Evolutionary conservation across 2,329 filamentous ascomycete species (phyloP).

Genomic region (Catunica adiposa): DNA sequence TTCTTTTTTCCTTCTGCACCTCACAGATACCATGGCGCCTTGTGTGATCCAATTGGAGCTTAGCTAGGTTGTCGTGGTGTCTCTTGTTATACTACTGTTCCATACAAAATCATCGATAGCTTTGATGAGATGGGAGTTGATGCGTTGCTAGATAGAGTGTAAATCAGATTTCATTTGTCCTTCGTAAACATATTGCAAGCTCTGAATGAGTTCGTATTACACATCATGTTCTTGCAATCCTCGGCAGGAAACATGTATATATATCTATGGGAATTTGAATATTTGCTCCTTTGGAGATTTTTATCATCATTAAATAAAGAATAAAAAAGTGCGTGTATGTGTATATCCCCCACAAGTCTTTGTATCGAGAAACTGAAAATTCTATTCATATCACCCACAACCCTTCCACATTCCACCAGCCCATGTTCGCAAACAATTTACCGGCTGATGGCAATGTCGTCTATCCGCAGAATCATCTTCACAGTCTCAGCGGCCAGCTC

Average conservation of each 20-base stretch:
- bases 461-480: constrained; percentile 70
- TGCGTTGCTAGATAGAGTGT: neutral
- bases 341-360: neutral
- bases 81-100: constrained; percentile 1
- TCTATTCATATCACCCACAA: neutral
- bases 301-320: neutral
- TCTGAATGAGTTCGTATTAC: neutral
- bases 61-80: neutral
- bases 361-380: neutral
- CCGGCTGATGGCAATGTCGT: constrained; percentile 48
- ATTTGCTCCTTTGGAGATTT: neutral
- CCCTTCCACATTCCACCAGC: neutral
- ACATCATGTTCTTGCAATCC: neutral
- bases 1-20: neutral
- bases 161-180: neutral
- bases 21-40: neutral
- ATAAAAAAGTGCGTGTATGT: neutral
- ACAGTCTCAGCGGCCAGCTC: constrained; percentile 96
- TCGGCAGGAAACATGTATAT: neutral
- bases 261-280: neutral
- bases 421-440: constrained; percentile 22
- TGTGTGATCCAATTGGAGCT: neutral
- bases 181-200: neutral
- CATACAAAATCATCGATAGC: neutral
- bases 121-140: neutral